Percentiles rank a stretch among this genome's conserved stretches.
phyloP scores from a whole-genome alignment of 164 flowering plant genomes.

The Vitis amurensis region DNA sequence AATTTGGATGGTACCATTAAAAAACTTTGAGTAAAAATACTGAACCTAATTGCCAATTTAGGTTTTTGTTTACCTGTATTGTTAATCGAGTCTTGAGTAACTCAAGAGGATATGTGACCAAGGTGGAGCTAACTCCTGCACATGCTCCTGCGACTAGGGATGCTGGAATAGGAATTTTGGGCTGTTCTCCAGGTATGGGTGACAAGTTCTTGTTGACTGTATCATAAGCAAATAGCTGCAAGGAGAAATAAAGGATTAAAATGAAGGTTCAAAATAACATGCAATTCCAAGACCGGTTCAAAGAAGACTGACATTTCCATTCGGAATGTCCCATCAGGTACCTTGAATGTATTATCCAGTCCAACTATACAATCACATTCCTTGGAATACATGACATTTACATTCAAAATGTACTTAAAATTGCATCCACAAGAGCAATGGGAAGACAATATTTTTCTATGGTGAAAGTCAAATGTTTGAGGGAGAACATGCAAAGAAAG shows the following conservation, averaged over 20 bases:
- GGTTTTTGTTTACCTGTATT: conserved; percentile 59
- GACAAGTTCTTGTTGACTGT: conserved; percentile 81
- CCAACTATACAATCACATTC: not conserved
- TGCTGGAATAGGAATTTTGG: conserved; percentile 72
- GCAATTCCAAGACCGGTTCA: not conserved
- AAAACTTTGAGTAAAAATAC: not conserved
- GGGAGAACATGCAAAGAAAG: too few relatives aligned
- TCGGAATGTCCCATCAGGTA: too few relatives aligned
- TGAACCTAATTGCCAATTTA: not conserved
- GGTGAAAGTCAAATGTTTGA: too few relatives aligned
- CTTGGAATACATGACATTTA: too few relatives aligned
- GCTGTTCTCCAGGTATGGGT: conserved; percentile 61
- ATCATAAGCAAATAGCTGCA: conserved; percentile 89
- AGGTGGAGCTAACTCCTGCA: conserved; percentile 94
- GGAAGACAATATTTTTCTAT: too few relatives aligned
- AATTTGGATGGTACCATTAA: too few relatives aligned
- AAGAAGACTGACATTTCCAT: not conserved
- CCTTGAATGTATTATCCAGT: not conserved
- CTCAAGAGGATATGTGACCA: conserved; percentile 91
- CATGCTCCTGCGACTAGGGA: conserved; percentile 92
- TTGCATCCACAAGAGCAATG: too few relatives aligned
- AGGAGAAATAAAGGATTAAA: not conserved
- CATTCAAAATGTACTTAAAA: too few relatives aligned
- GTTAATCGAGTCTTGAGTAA: conserved; percentile 90
- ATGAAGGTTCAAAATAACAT: not conserved